Conservation (phyloP, 257 asterid genomes). For the Gardenia jasminoides region DNA sequence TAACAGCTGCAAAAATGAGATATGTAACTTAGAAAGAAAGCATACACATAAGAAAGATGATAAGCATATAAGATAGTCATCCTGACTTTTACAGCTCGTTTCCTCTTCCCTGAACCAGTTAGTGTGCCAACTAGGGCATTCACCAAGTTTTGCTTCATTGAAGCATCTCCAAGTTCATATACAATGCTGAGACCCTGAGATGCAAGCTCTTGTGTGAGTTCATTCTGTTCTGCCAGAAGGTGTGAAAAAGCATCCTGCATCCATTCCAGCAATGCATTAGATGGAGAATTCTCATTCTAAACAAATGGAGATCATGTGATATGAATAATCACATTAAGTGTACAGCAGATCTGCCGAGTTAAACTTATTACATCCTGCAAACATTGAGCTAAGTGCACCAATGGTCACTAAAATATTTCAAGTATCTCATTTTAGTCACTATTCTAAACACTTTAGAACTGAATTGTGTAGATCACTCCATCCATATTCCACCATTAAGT, state of each 20-base stretch:
- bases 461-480: too few species aligned
- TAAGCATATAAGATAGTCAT: conserved; percentile 11
- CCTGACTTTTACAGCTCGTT: conserved; percentile 89
- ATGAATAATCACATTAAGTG: neutral
- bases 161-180: conserved; percentile 90
- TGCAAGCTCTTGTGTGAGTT: conserved; percentile 96
- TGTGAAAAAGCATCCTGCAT: conserved; percentile 95
- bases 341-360: neutral
- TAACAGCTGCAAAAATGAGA: conserved; percentile 51
- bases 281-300: neutral
- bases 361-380: neutral
- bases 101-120: conserved; percentile 98
- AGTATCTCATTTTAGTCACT: too few species aligned
- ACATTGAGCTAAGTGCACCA: too few species aligned
- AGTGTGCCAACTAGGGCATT: conserved; percentile 95
- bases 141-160: conserved; percentile 84
- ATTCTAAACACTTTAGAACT: too few species aligned
- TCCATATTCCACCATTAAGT: too few species aligned
- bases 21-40: neutral
- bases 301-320: neutral
- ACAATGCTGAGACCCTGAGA: conserved; percentile 98
- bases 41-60: neutral
- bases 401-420: too few species aligned
- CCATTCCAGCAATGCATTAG: conserved; percentile 13
- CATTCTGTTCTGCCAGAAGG: conserved; percentile 88